Percentiles rank a stretch among this genome's conserved stretches.
Conservation (phyloP, 331 rosid genomes). For the Quercus lobata region DNA sequence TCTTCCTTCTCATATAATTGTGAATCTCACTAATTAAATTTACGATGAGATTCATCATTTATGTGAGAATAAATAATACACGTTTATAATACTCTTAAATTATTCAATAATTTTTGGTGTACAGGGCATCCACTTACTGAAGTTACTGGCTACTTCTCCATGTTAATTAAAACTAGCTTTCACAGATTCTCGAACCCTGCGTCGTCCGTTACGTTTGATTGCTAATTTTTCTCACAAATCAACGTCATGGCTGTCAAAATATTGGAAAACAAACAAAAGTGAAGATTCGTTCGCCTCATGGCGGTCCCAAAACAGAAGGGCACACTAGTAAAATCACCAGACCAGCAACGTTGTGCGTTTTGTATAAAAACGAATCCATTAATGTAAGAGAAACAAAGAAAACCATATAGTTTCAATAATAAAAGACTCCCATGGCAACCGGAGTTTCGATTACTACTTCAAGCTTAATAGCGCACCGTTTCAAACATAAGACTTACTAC, state of each 20-base stretch:
- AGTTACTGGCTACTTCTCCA: too few relatives aligned
- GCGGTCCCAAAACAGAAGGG: background rate
- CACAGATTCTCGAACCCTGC: too few relatives aligned
- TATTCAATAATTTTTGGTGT: too few relatives aligned
- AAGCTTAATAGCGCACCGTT: background rate
- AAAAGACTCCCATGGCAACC: conserved; percentile 12
- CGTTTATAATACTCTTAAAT: fast-evolving
- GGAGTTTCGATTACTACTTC: conserved; percentile 16
- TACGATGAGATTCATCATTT: fast-evolving
- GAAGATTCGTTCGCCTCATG: background rate
- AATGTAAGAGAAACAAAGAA: background rate
- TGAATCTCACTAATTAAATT: too few relatives aligned
- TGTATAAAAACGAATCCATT: background rate
- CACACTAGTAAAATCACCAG: background rate
- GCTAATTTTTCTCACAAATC: background rate
- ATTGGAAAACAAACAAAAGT: too few relatives aligned
- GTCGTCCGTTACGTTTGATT: background rate
- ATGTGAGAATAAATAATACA: too few relatives aligned
- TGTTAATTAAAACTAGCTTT: too few relatives aligned
- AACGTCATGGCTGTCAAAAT: background rate
- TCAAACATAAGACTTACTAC: background rate
- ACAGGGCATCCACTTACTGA: too few relatives aligned
- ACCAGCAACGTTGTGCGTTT: background rate
- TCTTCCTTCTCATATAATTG: fast-evolving
- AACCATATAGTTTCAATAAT: too few relatives aligned